Evolutionary conservation across 768 basidiomycete species (phyloP).

Genomic region (Podaxis sp.): DNA sequence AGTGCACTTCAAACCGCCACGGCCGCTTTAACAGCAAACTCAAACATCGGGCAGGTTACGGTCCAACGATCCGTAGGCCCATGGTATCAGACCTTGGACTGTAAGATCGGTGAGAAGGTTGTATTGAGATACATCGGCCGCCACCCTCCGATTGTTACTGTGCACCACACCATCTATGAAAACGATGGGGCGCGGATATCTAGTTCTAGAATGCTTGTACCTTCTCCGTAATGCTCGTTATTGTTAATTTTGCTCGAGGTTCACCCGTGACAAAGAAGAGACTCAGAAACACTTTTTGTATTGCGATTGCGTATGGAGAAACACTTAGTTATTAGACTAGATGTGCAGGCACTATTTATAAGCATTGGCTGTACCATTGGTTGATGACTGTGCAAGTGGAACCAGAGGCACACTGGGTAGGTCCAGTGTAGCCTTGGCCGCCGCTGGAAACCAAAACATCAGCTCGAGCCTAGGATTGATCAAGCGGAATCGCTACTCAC

Average conservation of each 20-base stretch:
- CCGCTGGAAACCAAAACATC: background rate
- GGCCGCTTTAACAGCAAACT: background rate
- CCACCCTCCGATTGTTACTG: background rate
- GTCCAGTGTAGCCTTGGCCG: background rate
- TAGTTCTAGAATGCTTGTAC: background rate
- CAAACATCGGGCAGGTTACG: background rate
- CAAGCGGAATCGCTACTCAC: background rate
- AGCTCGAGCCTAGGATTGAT: background rate
- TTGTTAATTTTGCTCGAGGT: background rate
- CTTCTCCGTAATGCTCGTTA: background rate
- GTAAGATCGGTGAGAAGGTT: conserved; percentile 1
- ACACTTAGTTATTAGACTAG: background rate
- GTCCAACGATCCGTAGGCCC: background rate
- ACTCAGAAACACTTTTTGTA: background rate
- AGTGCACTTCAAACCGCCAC: background rate
- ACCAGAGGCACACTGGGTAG: background rate
- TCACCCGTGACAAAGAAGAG: background rate
- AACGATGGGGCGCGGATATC: background rate
- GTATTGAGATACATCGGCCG: background rate
- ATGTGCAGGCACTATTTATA: background rate
- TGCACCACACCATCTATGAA: background rate
- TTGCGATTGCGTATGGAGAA: background rate
- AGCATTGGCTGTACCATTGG: background rate
- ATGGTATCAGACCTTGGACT: background rate
- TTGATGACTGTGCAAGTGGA: background rate